Evolutionary conservation across 768 basidiomycete genomes (phyloP).

Genomic region (Artomyces pyxidatus): DNA sequence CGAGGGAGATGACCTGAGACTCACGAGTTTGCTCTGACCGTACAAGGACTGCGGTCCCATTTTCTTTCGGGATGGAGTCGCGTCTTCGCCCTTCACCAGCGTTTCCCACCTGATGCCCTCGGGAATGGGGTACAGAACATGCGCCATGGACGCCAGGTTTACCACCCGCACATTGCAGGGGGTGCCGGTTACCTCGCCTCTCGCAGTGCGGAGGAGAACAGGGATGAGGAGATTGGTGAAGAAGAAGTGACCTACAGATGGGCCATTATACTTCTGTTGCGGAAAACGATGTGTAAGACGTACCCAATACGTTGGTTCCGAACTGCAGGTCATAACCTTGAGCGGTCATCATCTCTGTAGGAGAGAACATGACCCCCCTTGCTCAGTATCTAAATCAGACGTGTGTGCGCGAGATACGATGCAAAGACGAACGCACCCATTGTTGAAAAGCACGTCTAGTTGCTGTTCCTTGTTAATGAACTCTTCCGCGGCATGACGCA

Average conservation of each 20-base stretch:
- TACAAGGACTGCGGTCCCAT: neutral
- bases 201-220: constrained; percentile 12
- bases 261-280: neutral
- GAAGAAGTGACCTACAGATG: constrained; percentile 12
- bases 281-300: too few species aligned
- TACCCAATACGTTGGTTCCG: constrained; percentile 14
- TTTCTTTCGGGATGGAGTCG: too few species aligned
- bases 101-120: constrained; percentile 2
- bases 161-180: constrained; percentile 19
- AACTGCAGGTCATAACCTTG: constrained; percentile 17
- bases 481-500: neutral
- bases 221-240: constrained; percentile 20
- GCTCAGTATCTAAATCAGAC: neutral
- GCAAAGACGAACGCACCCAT: neutral
- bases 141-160: constrained; percentile 7
- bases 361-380: constrained; percentile 9
- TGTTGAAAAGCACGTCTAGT: constrained; percentile 6
- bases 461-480: constrained; percentile 1
- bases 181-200: neutral
- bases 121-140: too few species aligned
- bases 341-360: constrained; percentile 3
- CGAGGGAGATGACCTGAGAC: too few species aligned
- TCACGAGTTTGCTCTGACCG: constrained; percentile 8
- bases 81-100: neutral
- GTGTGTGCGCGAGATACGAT: neutral